Evolutionary conservation across 495 filamentous ascomycete species (phyloP), one percentile per base, ranked within the genome.

Genomic region (Lepidopterella palustris): DNA sequence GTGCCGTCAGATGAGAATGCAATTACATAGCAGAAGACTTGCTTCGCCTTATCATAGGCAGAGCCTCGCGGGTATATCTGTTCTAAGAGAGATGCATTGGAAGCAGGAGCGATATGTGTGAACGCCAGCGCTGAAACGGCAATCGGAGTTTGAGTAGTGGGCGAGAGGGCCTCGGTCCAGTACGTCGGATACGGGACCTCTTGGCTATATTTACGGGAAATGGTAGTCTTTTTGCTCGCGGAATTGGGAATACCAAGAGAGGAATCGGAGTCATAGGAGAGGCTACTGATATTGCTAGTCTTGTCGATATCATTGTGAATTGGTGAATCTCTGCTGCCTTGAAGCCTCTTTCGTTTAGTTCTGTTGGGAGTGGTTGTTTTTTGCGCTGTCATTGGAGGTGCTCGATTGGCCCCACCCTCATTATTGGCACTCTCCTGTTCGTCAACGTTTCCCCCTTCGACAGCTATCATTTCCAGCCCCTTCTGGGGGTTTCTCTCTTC

Each of bases 1-100:
- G 90, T 90, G 11, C 87, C 88, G 68, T 97, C 90, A 9, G 83
- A 65, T 1, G 89, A 90, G 74, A 88, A 90, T 0, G 85, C 91
- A 10, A 99, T 77, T n/a, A 95, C 81, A 61, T 99, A 99, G 53
- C 88, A 85, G 56, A 96, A 90, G 13, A 95, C 83, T 71, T 97
- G 92, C 66, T 91, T 96, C 4, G 87, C 83, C 60, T 85, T 87
- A 25, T 92, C 87, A 0, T 91, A 88, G 67, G 85, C 88, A 45
- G 77, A 78, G 0, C 92, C 90, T 26, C 90, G 85, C 11, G 90
- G 87, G 63, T 96, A 90, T 49, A 97, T 89, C 8, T 80, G 80
- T 24, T 84, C 78, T n/a, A 92, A 70, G 5, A 87, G 76, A 15
- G 95, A 87, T 23, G 82, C 73, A 53, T 79, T 89, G 1, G 60